Base-by-base conservation (phyloP, 805 yeast genomes). In the Saccharomycopsis malanga region DNA sequence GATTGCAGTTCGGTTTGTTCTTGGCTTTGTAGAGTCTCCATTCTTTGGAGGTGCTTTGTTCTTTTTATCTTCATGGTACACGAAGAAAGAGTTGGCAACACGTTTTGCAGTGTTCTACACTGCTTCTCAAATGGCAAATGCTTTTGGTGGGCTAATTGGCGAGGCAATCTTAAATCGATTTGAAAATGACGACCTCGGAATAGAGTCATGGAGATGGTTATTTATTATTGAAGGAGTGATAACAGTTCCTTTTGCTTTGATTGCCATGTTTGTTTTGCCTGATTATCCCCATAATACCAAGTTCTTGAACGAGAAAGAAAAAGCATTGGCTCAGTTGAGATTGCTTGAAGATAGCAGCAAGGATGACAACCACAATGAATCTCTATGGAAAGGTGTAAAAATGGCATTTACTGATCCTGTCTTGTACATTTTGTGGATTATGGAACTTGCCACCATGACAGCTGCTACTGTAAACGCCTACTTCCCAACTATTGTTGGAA, bases 401-500 rank as follows among this genome's bases (percentile, higher is more conserved):
- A 25, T n/a, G 15, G 49, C 49, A 24, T 48, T 48, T 23, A 7
- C 17, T 32, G 52, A 48, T 29, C 52, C 52, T 20, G 22, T 45
- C 4, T 14, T 41, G 37, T 48, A 48, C 38, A 34, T 45, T 9
- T 23, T 48, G 9, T 48, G 49, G 52, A 34, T 54, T 54, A 36
- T 70, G 69, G 59, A 48, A 36, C 20, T 48, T 6, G 17, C 37
- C 17, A 61, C 71, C 25, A 81, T 74, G 42, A 78, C 77, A 22
- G 79, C 81, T 34, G 73, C 77, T 53, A 81, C 81, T 58, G 79
- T 76, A 39, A 74, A 80, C 17, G 72, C 76, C 57, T 77, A 75
- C 58, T 78, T 76, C 66, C 83, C 83, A 24, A 69, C 81, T 1
- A 76, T 79, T 23, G 82, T 79, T 15, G 57, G 67, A 49, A 76